Base-by-base conservation (phyloP, 2,329 filamentous ascomycete species). In the Tolypocladium tropicale region DNA sequence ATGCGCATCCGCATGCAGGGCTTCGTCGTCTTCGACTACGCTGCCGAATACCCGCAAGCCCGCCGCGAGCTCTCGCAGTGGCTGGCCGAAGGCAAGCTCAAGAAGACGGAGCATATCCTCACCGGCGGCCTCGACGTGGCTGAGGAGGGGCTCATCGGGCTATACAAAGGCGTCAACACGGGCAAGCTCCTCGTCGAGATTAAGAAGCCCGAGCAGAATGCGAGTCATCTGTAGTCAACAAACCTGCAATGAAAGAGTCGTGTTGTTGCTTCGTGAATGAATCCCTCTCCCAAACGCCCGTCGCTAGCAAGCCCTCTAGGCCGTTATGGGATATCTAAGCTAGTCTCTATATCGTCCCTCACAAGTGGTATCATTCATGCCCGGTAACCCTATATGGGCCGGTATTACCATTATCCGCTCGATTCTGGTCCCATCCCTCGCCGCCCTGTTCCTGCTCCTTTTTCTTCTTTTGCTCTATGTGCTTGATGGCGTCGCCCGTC, bases 1-100 rank as follows among this genome's bases (percentile, higher is more conserved):
- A 81, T 81, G 76, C 72, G 81, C 58, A 79, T 84, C 65, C 78
- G 73, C 54, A 82, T 89, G 76, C 78, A 86, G 71, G 86, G 86
- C 0, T 91, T 92, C 70, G 85, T 91, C 59, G 80, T 90, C 52
- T 81, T 88, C 55, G 88, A 91, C 67, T 89, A 79, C 64, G 70
- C 68, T 5, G 72, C 78, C 54, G 76, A 85, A 64, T 88, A 80
- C 66, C 65, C 76, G 0, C 68, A 72, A 46, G 88, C 85, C 1
- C 71, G 79, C 61, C 74, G 78, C 65, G 77, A 90, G 62, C 72
- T 91, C 16, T 78, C 78, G 1, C 69, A 80, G 60, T 91, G 88
- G 87, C 67, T 90, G n/a, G 73, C 74, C 2, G 82, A 89, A 66
- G 88, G 88, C 53, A 89, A 85, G 72, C 70, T 92, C 60, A 83